These are phyloP conservation scores for Xerocomellus dryophilus DNA, from an alignment of 768 basidiomycete genomes.

Conservation along the genomic window DNA sequence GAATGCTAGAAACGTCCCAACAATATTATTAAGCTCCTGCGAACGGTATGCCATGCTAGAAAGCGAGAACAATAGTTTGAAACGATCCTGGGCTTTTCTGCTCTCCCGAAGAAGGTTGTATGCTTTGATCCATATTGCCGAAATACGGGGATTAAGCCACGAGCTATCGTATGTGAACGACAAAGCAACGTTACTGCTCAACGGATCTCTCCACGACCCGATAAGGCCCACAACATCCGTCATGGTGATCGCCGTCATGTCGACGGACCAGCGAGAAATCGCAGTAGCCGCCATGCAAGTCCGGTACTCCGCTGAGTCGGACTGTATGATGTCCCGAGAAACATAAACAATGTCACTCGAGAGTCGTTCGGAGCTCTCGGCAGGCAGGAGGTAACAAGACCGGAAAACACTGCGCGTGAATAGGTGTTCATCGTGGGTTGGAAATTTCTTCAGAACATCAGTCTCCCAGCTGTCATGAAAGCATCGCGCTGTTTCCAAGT, in stretches of 20 bases:
- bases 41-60: constrained; percentile 29
- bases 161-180: constrained; percentile 18
- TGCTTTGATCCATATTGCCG: constrained; percentile 23
- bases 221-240: not conserved
- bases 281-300: constrained; percentile 1
- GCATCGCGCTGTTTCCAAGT: constrained; percentile 10
- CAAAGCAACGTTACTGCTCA: not conserved
- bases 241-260: not conserved
- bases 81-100: not conserved
- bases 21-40: not conserved
- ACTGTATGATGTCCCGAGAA: constrained; percentile 2
- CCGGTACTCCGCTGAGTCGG: not conserved
- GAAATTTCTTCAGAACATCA: not conserved
- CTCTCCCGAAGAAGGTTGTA: constrained; percentile 24
- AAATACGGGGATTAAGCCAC: constrained; percentile 25
- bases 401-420: constrained; percentile 15
- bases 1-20: constrained; percentile 32
- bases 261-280: constrained; percentile 1
- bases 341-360: constrained; percentile 7
- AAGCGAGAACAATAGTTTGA: constrained; percentile 28
- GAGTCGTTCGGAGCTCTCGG: not conserved
- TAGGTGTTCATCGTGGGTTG: not conserved
- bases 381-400: constrained; percentile 7
- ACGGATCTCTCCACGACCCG: not conserved
- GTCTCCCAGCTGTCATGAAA: constrained; percentile 3